Evolutionary conservation across 2,329 filamentous ascomycete species (phyloP), one percentile per base, ranked within the genome.

Genomic region (Paracamarosporium sp.): DNA sequence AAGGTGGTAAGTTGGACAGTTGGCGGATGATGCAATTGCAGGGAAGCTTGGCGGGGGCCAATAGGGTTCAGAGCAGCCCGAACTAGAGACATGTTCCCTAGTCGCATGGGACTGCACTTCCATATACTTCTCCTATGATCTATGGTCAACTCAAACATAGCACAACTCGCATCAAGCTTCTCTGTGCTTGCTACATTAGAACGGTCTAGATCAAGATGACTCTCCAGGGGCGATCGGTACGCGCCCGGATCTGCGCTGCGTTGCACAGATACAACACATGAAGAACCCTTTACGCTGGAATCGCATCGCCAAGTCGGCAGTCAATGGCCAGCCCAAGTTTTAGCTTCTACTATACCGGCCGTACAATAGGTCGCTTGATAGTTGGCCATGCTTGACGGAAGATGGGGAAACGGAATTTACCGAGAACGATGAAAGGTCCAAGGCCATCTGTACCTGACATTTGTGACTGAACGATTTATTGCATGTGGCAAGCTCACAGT

Each of bases 31-130:
- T 25, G 15, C 22, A 28, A 24, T 25, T 51, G 53, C 53, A 45
- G 36, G 38, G 47, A 25, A 56, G 31, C 24, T 30, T 56, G 50
- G 48, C 45, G 24, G 4, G 20, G 27, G 20, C 35, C n/a, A 24
- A 27, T 25, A 11, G 25, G n/a, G 17, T 40, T 41, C 31, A 40
- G 54, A 46, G 31, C 48, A 47, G n/a, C 9, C 40, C 33, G 35
- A 45, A 33, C n/a, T 22, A 17, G 20, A 30, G 20, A 8, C 24
- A 44, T 22, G 51, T 47, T n/a, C 27, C 25, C 17, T 28, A 13
- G 24, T 17, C 22, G 9, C 28, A 20, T 47, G 12, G 35, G 52
- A 35, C 43, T 43, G 17, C 36, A 40, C n/a, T 20, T 40, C n/a
- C 17, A 12, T 17, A 1, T 8, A 20, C 15, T 20, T 2, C 8